Conservation (phyloP, 2,329 filamentous ascomycete genomes). For the Scolecobasidium constrictum region DNA sequence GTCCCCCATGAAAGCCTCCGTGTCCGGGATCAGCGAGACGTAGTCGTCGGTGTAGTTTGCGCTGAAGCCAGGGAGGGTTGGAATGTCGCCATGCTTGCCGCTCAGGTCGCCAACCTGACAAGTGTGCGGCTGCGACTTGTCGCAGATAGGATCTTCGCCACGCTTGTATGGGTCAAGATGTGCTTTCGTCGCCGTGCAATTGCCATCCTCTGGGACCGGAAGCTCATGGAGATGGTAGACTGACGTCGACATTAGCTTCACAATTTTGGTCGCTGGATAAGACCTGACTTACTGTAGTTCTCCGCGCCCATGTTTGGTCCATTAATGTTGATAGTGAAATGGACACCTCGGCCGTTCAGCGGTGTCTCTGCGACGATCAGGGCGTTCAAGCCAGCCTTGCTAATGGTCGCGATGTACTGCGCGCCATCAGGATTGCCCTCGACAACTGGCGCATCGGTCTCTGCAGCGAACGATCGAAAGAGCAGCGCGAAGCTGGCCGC, state of each 20-base stretch:
- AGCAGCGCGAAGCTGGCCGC: no score
- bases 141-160: constrained; percentile 27
- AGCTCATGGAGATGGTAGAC: constrained; percentile 36
- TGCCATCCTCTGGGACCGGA: constrained; percentile 29
- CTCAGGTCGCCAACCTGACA: constrained; percentile 36
- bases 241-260: no score
- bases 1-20: constrained; percentile 41
- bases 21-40: constrained; percentile 30
- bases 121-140: constrained; percentile 22
- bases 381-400: constrained; percentile 11
- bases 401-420: constrained; percentile 22
- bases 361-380: constrained; percentile 5
- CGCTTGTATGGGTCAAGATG: constrained; percentile 32
- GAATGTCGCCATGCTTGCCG: constrained; percentile 31
- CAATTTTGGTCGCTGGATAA: no score
- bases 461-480: neutral
- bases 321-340: constrained; percentile 10
- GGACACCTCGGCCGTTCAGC: constrained; percentile 4
- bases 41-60: constrained; percentile 20
- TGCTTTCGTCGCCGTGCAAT: constrained; percentile 30
- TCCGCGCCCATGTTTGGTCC: no score
- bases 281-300: constrained; percentile 6
- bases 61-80: constrained; percentile 6
- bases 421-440: constrained; percentile 28
- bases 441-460: constrained; percentile 5